Percentiles rank a stretch among this genome's conserved stretches.
Conservation (phyloP, 345 rosid genomes). For the Populus deltoides region DNA sequence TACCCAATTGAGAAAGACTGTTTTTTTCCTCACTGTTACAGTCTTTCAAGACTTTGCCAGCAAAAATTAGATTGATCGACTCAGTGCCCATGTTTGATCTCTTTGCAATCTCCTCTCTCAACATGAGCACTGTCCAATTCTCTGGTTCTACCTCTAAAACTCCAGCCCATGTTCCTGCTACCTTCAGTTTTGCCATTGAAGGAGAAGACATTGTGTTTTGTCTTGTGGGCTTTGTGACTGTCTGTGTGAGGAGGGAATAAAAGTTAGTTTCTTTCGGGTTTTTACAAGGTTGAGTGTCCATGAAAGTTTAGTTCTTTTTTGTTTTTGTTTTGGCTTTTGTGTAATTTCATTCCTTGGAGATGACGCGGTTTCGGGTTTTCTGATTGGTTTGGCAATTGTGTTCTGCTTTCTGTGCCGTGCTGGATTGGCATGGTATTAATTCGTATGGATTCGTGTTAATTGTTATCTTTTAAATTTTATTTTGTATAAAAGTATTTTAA, state of each 20-base stretch:
- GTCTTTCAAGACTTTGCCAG: constrained; percentile 69
- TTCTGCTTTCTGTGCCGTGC: background rate
- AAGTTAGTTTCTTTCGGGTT: background rate
- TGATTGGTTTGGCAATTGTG: background rate
- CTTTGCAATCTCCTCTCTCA: constrained; percentile 71
- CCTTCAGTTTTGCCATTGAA: constrained; percentile 66
- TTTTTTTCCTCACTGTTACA: constrained; percentile 47
- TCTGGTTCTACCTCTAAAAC: constrained; percentile 73
- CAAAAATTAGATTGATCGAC: constrained; percentile 69
- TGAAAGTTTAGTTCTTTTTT: background rate
- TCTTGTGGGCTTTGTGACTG: background rate
- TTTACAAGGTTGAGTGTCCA: background rate
- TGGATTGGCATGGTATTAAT: background rate
- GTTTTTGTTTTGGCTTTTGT: background rate
- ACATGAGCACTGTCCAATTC: constrained; percentile 66
- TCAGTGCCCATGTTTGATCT: constrained; percentile 52
- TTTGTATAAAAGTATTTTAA: no score
- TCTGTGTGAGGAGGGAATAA: background rate
- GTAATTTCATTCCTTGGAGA: background rate
- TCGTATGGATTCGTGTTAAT: no score
- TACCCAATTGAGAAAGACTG: constrained; percentile 49
- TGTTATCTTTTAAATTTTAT: no score
- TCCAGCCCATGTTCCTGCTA: constrained; percentile 89
- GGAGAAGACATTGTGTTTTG: background rate
- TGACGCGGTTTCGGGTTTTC: background rate